phyloP scores from a whole-genome alignment of 106 monocot species.

The Apostasia shenzhenica region DNA sequence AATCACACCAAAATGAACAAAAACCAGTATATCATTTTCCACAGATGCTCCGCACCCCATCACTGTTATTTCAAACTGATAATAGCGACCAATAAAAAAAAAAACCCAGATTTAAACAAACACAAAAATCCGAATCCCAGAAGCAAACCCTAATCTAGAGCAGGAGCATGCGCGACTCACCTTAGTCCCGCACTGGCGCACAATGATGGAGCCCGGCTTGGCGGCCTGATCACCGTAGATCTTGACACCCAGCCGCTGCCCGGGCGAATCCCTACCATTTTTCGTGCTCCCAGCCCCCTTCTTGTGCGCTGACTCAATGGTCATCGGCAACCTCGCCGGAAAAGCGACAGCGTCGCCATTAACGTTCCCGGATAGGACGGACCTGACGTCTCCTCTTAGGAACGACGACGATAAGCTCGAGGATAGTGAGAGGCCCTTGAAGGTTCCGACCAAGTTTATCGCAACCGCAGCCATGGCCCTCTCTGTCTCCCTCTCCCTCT shows the following conservation, averaged over 20 bases:
- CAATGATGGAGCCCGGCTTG: conserved; percentile 88
- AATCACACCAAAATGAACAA: too few species aligned
- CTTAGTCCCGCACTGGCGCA: conserved; percentile 95
- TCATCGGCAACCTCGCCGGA: conserved; percentile 29
- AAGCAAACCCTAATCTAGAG: background rate
- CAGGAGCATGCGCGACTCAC: conserved; percentile 15
- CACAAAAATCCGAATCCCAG: background rate
- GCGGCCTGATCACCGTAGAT: conserved; percentile 93
- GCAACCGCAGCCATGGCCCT: conserved; percentile 19
- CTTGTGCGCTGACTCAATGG: conserved; percentile 95
- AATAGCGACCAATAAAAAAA: too few species aligned
- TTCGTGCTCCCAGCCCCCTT: conserved; percentile 97
- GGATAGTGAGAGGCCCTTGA: conserved; percentile 41
- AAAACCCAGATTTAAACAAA: background rate
- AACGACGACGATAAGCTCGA: conserved; percentile 26
- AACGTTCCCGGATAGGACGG: background rate
- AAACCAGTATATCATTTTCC: too few species aligned
- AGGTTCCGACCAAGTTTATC: conserved; percentile 44
- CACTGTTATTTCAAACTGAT: too few species aligned
- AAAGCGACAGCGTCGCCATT: conserved; percentile 4
- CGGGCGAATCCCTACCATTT: conserved; percentile 82
- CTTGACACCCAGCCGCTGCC: conserved; percentile 87
- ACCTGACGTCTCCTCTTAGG: conserved; percentile 17
- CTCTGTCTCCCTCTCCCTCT: background rate
- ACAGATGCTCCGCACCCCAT: too few species aligned